A percentile compares a stretch with the other conserved stretches of the same genome.
Conservation (phyloP, 768 basidiomycete genomes). For the Daedaleopsis nitida region DNA sequence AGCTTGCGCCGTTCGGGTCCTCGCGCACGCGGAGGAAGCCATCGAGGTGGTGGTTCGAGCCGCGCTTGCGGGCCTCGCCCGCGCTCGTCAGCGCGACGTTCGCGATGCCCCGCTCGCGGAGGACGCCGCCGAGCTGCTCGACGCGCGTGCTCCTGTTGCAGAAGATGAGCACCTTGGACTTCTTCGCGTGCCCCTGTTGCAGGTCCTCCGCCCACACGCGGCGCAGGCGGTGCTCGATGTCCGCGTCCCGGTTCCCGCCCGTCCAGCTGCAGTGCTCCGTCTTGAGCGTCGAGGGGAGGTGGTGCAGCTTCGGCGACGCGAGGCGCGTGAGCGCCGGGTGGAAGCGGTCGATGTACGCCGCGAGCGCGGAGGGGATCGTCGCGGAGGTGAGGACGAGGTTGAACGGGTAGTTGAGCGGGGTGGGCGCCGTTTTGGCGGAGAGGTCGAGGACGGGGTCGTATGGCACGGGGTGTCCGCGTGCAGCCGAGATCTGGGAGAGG, state of each 20-base stretch:
- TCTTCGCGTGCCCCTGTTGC: constrained; percentile 22
- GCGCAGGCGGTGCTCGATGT: constrained; percentile 75
- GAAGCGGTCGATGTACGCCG: constrained; percentile 58
- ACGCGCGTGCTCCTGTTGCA: constrained; percentile 78
- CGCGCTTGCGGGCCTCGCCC: constrained; percentile 57
- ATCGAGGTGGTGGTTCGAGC: constrained; percentile 75
- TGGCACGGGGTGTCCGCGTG: constrained; percentile 52
- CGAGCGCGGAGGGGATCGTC: constrained; percentile 80
- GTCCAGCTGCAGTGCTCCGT: constrained; percentile 77
- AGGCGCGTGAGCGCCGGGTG: constrained; percentile 73
- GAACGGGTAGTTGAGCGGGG: constrained; percentile 65
- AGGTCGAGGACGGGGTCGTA: constrained; percentile 23
- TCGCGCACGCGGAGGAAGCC: constrained; percentile 56
- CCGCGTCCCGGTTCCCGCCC: constrained; percentile 78
- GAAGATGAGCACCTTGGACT: constrained; percentile 80
- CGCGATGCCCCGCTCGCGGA: constrained; percentile 61
- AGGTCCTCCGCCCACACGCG: constrained; percentile 73
- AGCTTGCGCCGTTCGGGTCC: neutral
- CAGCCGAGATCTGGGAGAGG: constrained; percentile 68
- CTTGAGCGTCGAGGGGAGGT: constrained; percentile 67
- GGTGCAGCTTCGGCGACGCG: constrained; percentile 79
- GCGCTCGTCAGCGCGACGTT: constrained; percentile 68
- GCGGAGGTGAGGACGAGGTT: constrained; percentile 82
- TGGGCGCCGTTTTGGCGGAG: constrained; percentile 2
- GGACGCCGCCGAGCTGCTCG: constrained; percentile 56